Base-by-base conservation (phyloP, 164 flowering plant species). In the Nelumbo lutea region DNA sequence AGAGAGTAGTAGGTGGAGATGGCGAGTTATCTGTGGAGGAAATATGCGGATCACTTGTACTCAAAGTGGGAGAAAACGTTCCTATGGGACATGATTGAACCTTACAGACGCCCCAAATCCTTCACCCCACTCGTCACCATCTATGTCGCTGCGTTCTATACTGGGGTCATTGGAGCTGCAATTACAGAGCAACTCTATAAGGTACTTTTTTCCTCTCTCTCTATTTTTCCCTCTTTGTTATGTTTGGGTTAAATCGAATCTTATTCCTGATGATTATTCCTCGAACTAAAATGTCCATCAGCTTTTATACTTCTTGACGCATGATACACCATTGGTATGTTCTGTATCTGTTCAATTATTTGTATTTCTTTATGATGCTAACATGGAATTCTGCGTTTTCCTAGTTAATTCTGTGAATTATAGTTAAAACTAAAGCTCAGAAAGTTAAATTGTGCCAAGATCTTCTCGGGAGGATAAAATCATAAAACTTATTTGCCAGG, bases 161-260 rank as follows among this genome's bases (percentile, higher is more conserved):
- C 97, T 50, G 97, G 97, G 27, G 96, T 95, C 65, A 62, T 92
- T 70, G 92, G 87, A 15, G 74, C 96, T 61, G 97, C 98, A 27
- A 77, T 92, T 69, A 88, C 86, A 8, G 98, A 92, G 78, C 96
- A 95, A 67, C 94, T 84, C 70, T 82, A 89, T 76, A 92, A 92
- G 97, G 97, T 92, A 71, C 43, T 42, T 15, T 4, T 66, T 7
- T 46, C 13, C 9, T 38, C 14, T 10, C 14, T 10, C 40, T 5
- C 13, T 5, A 47, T 15, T 42, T 44, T 41, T 66, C 4, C 6
- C 70, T 67, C 14, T 7, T 45, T 57, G 38, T 57, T 6, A 27
- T 27, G 27, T 27, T 27, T 27, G 13, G 14, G 2, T 5, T 38
- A 8, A 8, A 14, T 59, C 61, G n/a, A 59, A 11, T 62, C 50